These are phyloP conservation scores for Monosporascus sp. DNA, from an alignment of 2,329 filamentous ascomycete genomes.

Conservation along the genomic window DNA sequence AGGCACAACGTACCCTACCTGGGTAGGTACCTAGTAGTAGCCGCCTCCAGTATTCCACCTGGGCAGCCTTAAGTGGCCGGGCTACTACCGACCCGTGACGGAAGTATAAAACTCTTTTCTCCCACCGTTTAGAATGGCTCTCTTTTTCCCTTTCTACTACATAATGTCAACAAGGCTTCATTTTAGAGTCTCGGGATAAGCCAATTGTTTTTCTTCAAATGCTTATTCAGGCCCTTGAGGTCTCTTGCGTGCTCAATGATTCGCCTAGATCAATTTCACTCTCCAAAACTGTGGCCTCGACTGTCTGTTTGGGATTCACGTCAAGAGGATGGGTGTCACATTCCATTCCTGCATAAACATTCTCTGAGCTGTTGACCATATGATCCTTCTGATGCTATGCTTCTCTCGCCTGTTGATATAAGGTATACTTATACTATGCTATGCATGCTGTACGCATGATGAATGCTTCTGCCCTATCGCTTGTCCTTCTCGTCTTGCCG, in stretches of 20 bases:
- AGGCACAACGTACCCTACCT: no score
- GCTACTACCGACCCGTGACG: no score
- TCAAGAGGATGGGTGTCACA: constrained; percentile 36
- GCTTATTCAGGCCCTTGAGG: constrained; percentile 82
- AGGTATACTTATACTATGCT: neutral
- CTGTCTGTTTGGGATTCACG: constrained; percentile 34
- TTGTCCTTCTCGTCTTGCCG: constrained; percentile 36
- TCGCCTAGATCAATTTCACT: constrained; percentile 77
- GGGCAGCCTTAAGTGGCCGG: no score
- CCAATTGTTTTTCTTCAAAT: constrained; percentile 57
- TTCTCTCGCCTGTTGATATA: no score
- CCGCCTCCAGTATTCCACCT: no score
- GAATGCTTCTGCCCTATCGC: constrained; percentile 4
- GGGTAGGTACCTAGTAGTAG: no score
- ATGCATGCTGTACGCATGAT: constrained; percentile 1
- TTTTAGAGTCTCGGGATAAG: constrained; percentile 99
- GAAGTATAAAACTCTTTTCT: constrained; percentile 18
- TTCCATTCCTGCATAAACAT: constrained; percentile 4
- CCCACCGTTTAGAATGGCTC: constrained; percentile 24
- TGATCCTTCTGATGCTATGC: neutral
- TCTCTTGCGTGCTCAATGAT: constrained; percentile 96
- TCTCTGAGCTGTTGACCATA: neutral
- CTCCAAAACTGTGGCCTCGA: constrained; percentile 66
- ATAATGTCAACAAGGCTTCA: constrained; percentile 80
- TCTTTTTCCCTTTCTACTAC: constrained; percentile 46